Evolutionary conservation across 768 basidiomycete species (phyloP), one percentile per base, ranked within the genome.

Genomic region (Suillus luteus): DNA sequence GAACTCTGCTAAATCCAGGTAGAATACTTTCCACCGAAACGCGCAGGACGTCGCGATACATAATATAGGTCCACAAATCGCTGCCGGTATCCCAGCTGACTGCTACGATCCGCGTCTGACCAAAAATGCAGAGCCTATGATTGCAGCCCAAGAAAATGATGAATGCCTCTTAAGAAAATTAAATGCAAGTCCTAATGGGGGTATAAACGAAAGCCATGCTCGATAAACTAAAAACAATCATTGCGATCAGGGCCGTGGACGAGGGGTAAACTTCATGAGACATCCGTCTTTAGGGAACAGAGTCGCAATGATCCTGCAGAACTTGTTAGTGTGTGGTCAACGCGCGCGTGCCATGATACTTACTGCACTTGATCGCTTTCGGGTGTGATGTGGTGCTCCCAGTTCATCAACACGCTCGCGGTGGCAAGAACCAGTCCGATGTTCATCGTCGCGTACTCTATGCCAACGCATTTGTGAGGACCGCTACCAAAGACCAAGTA

Each of bases 261-360:
- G 86, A 37, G 93, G 90, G 2, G 85, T 82, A 69, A 96, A 85
- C 72, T 87, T 92, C 66, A 98, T 82, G 63, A 85, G 77, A 69
- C 94, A 93, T 49, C 93, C 93, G 71, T 98, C 96, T 75, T 92
- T 89, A 12, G 97, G 97, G 86, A 99, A 99, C 49, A 99, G 78
- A 24, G 95, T 97, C n/a, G 96, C 93, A 68, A 98, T 94, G 66
- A 98, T 93, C 58, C 92, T 93, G 67, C 35, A 67, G 40, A 17
- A 52, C 40, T 35, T 27, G 27, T 63, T 44, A 51, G 38, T 24
- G 8, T 54, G 43, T 43, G n/a, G 33, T 64, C 27, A 68, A 57
- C 10, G 60, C 11, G 60, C 11, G 14, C 57, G 57, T 19, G 62
- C 54, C 44, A 40, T 14, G 60, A 19, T 31, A 88, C 92, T 71